Evolutionary conservation across 768 basidiomycete genomes (phyloP).

Genomic region (Boletellus emodensis): DNA sequence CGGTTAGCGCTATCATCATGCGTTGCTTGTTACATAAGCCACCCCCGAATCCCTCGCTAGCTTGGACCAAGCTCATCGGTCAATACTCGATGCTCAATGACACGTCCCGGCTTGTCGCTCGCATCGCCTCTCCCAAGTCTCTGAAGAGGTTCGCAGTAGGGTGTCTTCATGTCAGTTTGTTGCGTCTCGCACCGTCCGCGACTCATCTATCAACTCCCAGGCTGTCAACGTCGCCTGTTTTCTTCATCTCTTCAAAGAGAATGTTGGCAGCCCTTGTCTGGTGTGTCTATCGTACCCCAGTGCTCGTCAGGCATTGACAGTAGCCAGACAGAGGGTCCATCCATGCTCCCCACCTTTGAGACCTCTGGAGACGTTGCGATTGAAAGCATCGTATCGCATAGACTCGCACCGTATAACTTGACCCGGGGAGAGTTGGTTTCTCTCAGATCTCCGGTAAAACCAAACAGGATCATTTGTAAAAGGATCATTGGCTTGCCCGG

Average conservation of each 20-base stretch:
- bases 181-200: neutral
- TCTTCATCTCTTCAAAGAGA: constrained; percentile 59
- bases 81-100: too few species aligned
- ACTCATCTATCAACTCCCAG: constrained; percentile 32
- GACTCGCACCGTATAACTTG: constrained; percentile 47
- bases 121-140: neutral
- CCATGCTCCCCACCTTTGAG: constrained; percentile 77
- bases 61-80: too few species aligned
- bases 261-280: constrained; percentile 52
- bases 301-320: neutral
- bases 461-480: constrained; percentile 73
- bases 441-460: constrained; percentile 65
- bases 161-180: constrained; percentile 26
- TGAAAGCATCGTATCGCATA: constrained; percentile 56
- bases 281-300: constrained; percentile 33
- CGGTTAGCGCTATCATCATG: too few species aligned
- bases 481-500: constrained; percentile 87
- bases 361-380: constrained; percentile 55
- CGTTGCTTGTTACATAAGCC: too few species aligned
- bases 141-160: constrained; percentile 21
- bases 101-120: constrained; percentile 11
- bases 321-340: constrained; percentile 62
- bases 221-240: constrained; percentile 51
- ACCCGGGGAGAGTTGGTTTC: constrained; percentile 76
- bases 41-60: too few species aligned